Conservation (phyloP, 768 basidiomycete genomes). For the Collybia sp. region DNA sequence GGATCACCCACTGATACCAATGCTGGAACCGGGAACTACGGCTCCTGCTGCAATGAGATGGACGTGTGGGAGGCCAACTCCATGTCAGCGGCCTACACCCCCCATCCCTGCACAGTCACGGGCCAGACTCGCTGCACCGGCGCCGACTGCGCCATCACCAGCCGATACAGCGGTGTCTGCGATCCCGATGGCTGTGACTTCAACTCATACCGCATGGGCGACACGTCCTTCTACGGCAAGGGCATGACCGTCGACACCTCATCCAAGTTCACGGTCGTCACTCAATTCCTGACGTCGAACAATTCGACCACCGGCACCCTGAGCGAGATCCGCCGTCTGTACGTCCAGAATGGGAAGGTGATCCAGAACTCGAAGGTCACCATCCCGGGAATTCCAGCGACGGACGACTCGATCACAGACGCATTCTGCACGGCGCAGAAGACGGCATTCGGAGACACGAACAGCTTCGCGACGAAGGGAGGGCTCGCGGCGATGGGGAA, state of each 20-base stretch:
- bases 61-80: conserved; percentile 59
- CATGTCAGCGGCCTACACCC: conserved; percentile 45
- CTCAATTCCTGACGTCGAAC: conserved; percentile 48
- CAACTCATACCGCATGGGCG: conserved; percentile 57
- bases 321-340: conserved; percentile 48
- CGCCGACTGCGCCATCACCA: conserved; percentile 29
- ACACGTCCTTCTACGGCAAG: conserved; percentile 40
- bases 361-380: conserved; percentile 45
- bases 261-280: conserved; percentile 50
- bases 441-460: conserved; percentile 41
- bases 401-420: conserved; percentile 43
- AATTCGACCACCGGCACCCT: conserved; percentile 41
- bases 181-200: conserved; percentile 58
- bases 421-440: conserved; percentile 45
- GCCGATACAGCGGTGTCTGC: conserved; percentile 41
- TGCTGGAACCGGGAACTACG: conserved; percentile 38
- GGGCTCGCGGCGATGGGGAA: conserved; percentile 30
- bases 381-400: conserved; percentile 33
- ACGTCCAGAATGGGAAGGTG: conserved; percentile 49
- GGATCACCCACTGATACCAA: conserved; percentile 32
- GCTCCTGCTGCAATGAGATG: conserved; percentile 58
- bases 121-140: conserved; percentile 40
- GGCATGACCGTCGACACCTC: conserved; percentile 46
- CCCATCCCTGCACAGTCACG: conserved; percentile 40
- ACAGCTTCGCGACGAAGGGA: conserved; percentile 37